A percentile compares a stretch with the other conserved stretches of the same genome.
Evolutionary conservation across 2,329 filamentous ascomycete genomes (phyloP).

Genomic region (Colletotrichum noveboracense): DNA sequence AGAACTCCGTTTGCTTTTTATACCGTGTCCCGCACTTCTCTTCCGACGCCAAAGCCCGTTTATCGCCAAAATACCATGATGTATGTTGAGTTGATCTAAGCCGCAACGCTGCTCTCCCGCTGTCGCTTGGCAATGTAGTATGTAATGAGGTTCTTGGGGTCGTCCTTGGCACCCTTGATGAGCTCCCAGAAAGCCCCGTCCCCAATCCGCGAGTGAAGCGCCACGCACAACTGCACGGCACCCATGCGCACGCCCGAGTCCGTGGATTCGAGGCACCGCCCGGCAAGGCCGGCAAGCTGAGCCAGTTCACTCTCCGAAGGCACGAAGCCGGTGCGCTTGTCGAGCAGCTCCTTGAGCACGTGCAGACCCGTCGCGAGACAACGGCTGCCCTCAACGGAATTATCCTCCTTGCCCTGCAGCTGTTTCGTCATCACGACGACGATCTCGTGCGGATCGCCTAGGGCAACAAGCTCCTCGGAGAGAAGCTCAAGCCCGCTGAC

Average conservation of each 20-base stretch:
- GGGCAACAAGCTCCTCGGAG: slow-evolving; percentile 71
- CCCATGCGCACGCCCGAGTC: slow-evolving; percentile 74
- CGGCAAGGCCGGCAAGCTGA: slow-evolving; percentile 55
- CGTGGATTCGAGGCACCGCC: slow-evolving; percentile 62
- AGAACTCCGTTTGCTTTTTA: slow-evolving; percentile 9
- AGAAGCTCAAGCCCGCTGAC: slow-evolving; percentile 76
- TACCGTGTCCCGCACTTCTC: background rate
- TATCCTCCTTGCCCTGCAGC: slow-evolving; percentile 50
- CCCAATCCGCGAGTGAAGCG: slow-evolving; percentile 68
- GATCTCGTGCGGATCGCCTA: slow-evolving; percentile 69
- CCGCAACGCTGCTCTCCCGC: slow-evolving; percentile 47
- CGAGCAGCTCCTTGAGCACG: slow-evolving; percentile 65
- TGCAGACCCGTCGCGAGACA: slow-evolving; percentile 68
- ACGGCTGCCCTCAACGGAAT: slow-evolving; percentile 50
- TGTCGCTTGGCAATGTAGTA: slow-evolving; percentile 81
- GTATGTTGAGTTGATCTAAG: background rate
- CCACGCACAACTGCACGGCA: slow-evolving; percentile 80
- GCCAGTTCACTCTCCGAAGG: slow-evolving; percentile 58
- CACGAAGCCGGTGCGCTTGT: slow-evolving; percentile 50
- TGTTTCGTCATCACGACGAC: slow-evolving; percentile 57
- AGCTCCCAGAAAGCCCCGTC: slow-evolving; percentile 71
- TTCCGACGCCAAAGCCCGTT: background rate
- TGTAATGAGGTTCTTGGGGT: slow-evolving; percentile 77
- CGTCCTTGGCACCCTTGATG: slow-evolving; percentile 69
- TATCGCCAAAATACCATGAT: background rate